Conservation (phyloP, 331 rosid genomes). For the Pyrus hybrid region DNA sequence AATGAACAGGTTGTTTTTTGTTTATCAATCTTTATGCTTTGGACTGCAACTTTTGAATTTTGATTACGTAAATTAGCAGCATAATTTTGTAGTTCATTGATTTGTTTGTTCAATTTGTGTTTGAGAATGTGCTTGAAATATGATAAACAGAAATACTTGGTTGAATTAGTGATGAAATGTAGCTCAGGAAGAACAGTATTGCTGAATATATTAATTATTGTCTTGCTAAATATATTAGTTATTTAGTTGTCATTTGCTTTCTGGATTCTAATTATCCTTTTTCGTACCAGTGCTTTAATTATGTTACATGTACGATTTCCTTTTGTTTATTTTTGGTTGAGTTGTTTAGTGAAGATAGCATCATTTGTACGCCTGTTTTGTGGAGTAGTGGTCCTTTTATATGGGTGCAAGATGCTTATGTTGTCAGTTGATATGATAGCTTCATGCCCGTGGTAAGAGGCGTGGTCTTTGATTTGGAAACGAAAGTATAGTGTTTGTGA, state of each 20-base stretch:
- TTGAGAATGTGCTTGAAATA: background rate
- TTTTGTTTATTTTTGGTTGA: background rate
- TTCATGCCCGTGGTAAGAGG: background rate
- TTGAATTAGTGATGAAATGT: background rate
- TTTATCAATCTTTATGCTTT: background rate
- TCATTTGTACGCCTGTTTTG: background rate
- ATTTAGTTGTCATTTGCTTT: background rate
- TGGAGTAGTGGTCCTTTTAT: background rate
- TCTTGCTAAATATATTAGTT: too few relatives aligned
- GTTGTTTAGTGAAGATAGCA: background rate
- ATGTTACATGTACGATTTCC: background rate
- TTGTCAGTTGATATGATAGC: background rate
- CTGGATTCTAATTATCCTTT: background rate
- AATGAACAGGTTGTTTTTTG: slow-evolving; percentile 23
- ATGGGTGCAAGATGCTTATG: background rate
- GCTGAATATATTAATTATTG: background rate
- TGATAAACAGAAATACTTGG: background rate
- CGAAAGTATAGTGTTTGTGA: background rate
- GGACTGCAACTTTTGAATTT: background rate
- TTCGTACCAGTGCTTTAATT: background rate
- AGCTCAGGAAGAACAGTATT: background rate
- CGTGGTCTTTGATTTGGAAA: background rate
- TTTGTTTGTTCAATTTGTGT: background rate
- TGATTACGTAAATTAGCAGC: background rate
- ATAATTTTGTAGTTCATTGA: background rate